Conservation (phyloP, 352 stramenopile genomes). For the Pythium pectinolyticum region DNA sequence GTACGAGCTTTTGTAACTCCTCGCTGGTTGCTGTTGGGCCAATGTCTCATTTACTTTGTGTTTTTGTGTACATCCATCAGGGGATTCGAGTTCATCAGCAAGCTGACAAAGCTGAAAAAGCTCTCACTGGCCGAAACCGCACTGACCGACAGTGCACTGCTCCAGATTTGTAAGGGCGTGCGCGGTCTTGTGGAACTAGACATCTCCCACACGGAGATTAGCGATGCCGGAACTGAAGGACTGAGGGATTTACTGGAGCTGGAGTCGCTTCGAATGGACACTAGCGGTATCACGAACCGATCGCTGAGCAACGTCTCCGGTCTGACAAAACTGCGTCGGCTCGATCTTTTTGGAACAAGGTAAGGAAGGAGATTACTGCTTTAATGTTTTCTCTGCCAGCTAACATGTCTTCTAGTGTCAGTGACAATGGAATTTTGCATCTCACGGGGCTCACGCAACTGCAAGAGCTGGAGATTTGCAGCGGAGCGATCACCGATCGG, state of each 20-base stretch:
- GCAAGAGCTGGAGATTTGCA: conserved; percentile 66
- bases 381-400: neutral
- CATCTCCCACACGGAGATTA: conserved; percentile 73
- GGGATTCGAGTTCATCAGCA: conserved; percentile 74
- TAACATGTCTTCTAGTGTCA: conserved; percentile 38
- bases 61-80: no score
- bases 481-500: conserved; percentile 63
- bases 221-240: conserved; percentile 49
- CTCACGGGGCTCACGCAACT: conserved; percentile 50
- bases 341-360: conserved; percentile 81
- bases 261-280: conserved; percentile 65
- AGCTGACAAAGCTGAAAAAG: conserved; percentile 47
- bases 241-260: conserved; percentile 53
- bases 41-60: no score
- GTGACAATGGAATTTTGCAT: conserved; percentile 68
- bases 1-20: conserved; percentile 34
- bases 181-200: conserved; percentile 52
- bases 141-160: conserved; percentile 54
- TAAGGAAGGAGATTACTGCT: conserved; percentile 25
- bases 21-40: neutral
- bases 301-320: conserved; percentile 52
- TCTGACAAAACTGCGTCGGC: conserved; percentile 47
- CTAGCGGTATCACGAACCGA: conserved; percentile 62
- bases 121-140: conserved; percentile 61
- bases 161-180: conserved; percentile 58